A percentile compares a stretch with the other conserved stretches of the same genome.
Evolutionary conservation across 2,329 filamentous ascomycete species (phyloP).

Genomic region (Thermothelomyces thermophilus): DNA sequence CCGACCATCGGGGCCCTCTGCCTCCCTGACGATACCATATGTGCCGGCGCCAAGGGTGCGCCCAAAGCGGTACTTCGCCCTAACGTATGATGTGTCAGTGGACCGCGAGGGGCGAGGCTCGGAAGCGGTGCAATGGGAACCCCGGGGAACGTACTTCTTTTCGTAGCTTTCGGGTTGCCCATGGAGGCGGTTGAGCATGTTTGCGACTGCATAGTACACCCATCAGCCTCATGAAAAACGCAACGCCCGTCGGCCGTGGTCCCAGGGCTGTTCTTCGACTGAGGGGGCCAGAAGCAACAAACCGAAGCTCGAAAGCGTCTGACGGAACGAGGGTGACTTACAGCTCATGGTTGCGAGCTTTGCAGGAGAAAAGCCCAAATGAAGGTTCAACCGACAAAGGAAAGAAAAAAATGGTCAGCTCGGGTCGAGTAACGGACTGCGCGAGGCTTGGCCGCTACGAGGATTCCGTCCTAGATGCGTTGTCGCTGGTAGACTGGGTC

Average conservation of each 20-base stretch:
- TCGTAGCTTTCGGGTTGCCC: conserved; percentile 98
- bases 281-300: conserved; percentile 8
- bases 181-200: conserved; percentile 91
- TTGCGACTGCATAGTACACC: conserved; percentile 48
- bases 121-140: conserved; percentile 1
- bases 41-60: conserved; percentile 92
- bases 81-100: conserved; percentile 33
- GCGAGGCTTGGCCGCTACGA: conserved; percentile 1
- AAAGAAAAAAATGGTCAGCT: neutral
- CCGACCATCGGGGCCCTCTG: conserved; percentile 74
- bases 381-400: neutral
- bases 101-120: neutral
- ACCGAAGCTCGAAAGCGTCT: conserved; percentile 20
- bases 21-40: conserved; percentile 96
- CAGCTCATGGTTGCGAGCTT: conserved; percentile 27
- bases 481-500: conserved; percentile 7
- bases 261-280: neutral
- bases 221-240: conserved; percentile 5
- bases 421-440: conserved; percentile 13
- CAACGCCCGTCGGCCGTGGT: neutral
- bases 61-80: conserved; percentile 84
- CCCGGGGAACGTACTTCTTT: conserved; percentile 64
- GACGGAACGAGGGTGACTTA: conserved; percentile 24
- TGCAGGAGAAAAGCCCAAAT: conserved; percentile 9
- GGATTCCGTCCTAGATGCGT: conserved; percentile 4